These are phyloP conservation scores for Dalbergia cultrata DNA, from an alignment of 306 rosid genomes.

Conservation along the genomic window DNA sequence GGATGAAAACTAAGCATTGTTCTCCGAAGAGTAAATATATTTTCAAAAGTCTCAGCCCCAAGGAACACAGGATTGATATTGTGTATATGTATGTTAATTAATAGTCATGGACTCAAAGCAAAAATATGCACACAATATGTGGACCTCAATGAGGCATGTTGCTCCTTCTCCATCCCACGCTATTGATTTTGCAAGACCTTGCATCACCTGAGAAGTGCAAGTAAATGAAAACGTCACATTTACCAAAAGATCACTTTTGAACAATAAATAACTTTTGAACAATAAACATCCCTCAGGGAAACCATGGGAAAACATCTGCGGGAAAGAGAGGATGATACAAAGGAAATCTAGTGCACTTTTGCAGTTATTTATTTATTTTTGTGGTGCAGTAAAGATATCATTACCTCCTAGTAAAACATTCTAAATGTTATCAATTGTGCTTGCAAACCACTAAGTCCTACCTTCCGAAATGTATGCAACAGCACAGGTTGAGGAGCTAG, in stretches of 20 bases:
- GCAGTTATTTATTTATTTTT: background rate
- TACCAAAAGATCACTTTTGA: background rate
- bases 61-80: slow-evolving; percentile 19
- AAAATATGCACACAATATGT: slow-evolving; percentile 44
- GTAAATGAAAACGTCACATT: slow-evolving; percentile 13
- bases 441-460: slow-evolving; percentile 11
- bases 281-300: slow-evolving; percentile 12
- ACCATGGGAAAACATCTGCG: slow-evolving; percentile 20
- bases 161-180: slow-evolving; percentile 99
- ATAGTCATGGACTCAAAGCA: slow-evolving; percentile 10
- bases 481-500: background rate
- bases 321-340: slow-evolving; percentile 14
- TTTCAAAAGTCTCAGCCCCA: slow-evolving; percentile 35
- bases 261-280: slow-evolving; percentile 33
- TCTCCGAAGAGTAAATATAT: slow-evolving; percentile 6
- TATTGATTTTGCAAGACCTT: slow-evolving; percentile 97
- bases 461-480: background rate
- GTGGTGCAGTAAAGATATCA: background rate
- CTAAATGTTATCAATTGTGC: slow-evolving; percentile 1
- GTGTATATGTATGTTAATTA: slow-evolving; percentile 1
- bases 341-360: slow-evolving; percentile 24
- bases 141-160: slow-evolving; percentile 94
- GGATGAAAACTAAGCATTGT: slow-evolving; percentile 19
- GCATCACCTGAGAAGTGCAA: slow-evolving; percentile 77
- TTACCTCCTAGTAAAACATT: background rate